Evolutionary conservation across 73 alveolate species (phyloP).

Genomic region (Paramecium primaurelia): DNA sequence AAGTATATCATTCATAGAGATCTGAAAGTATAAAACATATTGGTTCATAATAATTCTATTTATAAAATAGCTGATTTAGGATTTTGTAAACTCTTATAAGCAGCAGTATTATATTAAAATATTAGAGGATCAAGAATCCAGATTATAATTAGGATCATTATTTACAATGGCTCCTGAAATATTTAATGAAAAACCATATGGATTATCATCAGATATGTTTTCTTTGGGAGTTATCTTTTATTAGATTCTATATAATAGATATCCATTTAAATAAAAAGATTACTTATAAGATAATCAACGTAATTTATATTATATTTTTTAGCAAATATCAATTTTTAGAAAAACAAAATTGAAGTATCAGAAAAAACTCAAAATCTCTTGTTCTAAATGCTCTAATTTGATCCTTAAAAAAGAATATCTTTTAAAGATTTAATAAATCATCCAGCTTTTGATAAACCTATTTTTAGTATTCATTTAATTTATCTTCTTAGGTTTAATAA

Average conservation of each 20-base stretch:
- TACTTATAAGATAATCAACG: background rate
- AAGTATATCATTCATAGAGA: constrained; percentile 51
- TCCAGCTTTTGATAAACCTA: background rate
- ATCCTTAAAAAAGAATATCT: background rate
- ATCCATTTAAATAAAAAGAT: background rate
- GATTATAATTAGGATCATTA: background rate
- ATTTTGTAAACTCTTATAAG: background rate
- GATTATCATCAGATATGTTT: background rate
- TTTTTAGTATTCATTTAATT: background rate
- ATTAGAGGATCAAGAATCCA: background rate
- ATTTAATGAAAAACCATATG: background rate
- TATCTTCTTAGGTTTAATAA: background rate
- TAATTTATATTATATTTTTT: background rate
- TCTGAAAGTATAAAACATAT: constrained; percentile 8
- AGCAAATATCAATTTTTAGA: background rate
- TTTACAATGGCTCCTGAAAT: constrained; percentile 33
- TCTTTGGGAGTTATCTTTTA: constrained; percentile 6
- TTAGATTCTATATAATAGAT: background rate
- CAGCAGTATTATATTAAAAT: background rate
- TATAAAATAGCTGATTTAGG: constrained; percentile 53
- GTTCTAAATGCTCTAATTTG: background rate
- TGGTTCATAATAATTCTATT: constrained; percentile 15
- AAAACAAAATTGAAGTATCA: background rate
- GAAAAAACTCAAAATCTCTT: background rate
- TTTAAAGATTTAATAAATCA: background rate